Evolutionary conservation across 176 grass and related monocot genomes (phyloP).

Genomic region (Phyllostachys edulis): DNA sequence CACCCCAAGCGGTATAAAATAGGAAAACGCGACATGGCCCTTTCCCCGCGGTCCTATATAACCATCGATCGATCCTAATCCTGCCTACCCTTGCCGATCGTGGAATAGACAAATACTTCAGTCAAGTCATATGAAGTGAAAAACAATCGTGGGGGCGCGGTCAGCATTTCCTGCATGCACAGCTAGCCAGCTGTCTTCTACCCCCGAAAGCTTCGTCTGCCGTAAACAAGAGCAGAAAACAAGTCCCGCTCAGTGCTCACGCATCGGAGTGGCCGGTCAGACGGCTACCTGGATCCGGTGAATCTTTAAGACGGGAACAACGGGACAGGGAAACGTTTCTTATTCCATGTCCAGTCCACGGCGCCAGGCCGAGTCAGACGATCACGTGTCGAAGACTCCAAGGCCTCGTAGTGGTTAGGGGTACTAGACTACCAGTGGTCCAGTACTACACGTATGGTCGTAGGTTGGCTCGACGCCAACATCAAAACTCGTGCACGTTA

Average conservation of each 20-base stretch:
- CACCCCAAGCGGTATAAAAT: too few relatives aligned
- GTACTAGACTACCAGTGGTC: too few relatives aligned
- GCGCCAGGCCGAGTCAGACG: not conserved
- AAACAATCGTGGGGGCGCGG: not conserved
- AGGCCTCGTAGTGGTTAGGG: not conserved
- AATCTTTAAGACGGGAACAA: constrained; percentile 12
- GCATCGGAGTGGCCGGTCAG: not conserved
- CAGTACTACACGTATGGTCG: too few relatives aligned
- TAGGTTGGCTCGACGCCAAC: not conserved
- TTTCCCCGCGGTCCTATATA: not conserved
- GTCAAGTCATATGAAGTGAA: not conserved
- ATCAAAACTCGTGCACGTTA: not conserved
- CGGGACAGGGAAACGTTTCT: not conserved
- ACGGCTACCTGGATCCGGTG: constrained; percentile 13
- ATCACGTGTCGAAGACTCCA: not conserved
- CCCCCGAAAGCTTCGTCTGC: constrained; percentile 8
- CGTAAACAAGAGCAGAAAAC: not conserved
- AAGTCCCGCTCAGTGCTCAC: not conserved
- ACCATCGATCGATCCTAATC: not conserved
- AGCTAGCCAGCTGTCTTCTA: not conserved
- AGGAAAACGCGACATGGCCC: not conserved
- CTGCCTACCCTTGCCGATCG: not conserved
- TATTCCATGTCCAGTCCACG: not conserved
- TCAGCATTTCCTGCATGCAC: constrained; percentile 3
- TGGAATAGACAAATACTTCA: constrained; percentile 18